A percentile compares a stretch with the other conserved stretches of the same genome.
Evolutionary conservation across 2,329 filamentous ascomycete species (phyloP).

Genomic region (Xylaria sp.): DNA sequence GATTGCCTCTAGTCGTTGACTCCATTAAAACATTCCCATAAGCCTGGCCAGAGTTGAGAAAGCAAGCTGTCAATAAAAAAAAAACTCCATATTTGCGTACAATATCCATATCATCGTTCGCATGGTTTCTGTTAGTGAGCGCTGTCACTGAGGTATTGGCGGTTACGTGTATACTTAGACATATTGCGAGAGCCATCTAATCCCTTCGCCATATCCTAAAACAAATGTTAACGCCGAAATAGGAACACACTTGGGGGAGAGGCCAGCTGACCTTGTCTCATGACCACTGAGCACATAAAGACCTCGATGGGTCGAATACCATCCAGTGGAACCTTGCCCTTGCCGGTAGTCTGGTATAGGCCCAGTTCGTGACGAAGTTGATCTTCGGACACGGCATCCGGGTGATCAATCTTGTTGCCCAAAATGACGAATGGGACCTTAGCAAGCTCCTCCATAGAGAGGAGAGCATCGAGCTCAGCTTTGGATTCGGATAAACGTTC

Average conservation of each 20-base stretch:
- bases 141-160: conserved; percentile 25
- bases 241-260: not conserved
- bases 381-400: conserved; percentile 93
- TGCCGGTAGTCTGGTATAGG: conserved; percentile 94
- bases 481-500: conserved; percentile 95
- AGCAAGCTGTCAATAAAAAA: conserved; percentile 43
- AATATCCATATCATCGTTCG: conserved; percentile 36
- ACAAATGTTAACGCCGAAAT: conserved; percentile 36
- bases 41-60: conserved; percentile 44
- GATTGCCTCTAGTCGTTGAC: conserved; percentile 48
- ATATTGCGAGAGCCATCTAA: conserved; percentile 93
- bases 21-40: conserved; percentile 47
- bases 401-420: conserved; percentile 99
- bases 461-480: conserved; percentile 93
- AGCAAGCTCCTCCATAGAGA: conserved; percentile 94
- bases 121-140: conserved; percentile 30
- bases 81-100: conserved; percentile 41
- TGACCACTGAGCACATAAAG: conserved; percentile 99
- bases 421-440: conserved; percentile 97
- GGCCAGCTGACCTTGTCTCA: conserved; percentile 80
- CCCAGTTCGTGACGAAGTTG: conserved; percentile 92
- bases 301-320: conserved; percentile 95
- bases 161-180: conserved; percentile 63
- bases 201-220: conserved; percentile 83
- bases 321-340: conserved; percentile 92